Percentiles rank a stretch among this genome's conserved stretches.
Evolutionary conservation across 768 basidiomycete genomes (phyloP).

Genomic region (Obba rivulosa): DNA sequence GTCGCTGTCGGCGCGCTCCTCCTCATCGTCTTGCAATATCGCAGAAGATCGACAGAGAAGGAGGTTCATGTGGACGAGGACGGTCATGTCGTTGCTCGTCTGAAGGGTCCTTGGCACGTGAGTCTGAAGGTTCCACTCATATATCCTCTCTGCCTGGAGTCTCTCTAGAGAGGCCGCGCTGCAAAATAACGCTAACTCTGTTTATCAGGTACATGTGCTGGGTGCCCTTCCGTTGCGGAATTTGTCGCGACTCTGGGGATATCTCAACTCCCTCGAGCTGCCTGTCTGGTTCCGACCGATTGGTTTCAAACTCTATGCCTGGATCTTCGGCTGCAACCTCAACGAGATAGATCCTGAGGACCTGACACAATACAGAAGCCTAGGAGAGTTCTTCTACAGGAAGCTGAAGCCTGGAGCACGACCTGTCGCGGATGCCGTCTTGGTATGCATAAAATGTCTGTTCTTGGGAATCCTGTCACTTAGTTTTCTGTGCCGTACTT

Average conservation of each 20-base stretch:
- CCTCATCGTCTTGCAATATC: constrained; percentile 72
- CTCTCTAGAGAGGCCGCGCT: neutral
- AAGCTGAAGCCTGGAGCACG: constrained; percentile 76
- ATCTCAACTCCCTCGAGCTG: constrained; percentile 87
- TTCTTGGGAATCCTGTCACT: neutral
- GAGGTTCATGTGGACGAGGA: constrained; percentile 80
- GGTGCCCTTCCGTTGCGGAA: constrained; percentile 93
- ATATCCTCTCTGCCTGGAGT: neutral
- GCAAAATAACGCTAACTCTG: too few species aligned
- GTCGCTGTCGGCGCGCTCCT: constrained; percentile 87
- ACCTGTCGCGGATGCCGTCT: constrained; percentile 68
- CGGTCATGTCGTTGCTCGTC: constrained; percentile 71
- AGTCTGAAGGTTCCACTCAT: constrained; percentile 20
- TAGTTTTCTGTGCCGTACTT: constrained; percentile 1
- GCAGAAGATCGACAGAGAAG: constrained; percentile 51
- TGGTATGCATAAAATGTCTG: constrained; percentile 42
- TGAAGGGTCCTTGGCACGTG: constrained; percentile 94
- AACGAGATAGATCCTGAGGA: constrained; percentile 82
- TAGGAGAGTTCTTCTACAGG: constrained; percentile 97
- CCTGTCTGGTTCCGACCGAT: constrained; percentile 94
- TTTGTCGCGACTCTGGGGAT: constrained; percentile 96
- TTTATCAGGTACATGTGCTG: constrained; percentile 81
- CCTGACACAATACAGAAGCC: constrained; percentile 70
- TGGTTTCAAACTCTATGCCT: constrained; percentile 81
- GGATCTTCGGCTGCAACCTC: constrained; percentile 90